Base-by-base conservation (phyloP, 805 yeast genomes). In the Barnettozyma siamensis region DNA sequence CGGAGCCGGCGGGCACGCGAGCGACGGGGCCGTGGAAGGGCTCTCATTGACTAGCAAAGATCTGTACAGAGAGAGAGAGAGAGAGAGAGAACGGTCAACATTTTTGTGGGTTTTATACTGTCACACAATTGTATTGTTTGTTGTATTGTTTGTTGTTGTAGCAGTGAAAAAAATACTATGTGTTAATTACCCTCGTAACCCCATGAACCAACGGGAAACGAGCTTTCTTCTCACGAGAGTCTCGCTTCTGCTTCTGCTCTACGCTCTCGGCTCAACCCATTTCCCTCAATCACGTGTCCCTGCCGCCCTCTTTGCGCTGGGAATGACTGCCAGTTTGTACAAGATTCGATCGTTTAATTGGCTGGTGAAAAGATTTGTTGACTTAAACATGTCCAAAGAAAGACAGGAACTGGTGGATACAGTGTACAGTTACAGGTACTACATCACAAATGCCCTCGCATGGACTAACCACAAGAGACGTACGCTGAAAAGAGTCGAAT, bases 391-490 rank as follows among this genome's bases (percentile, higher is more conserved):
- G 38, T 13, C 35, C 3, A 28, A 31, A 4, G 50, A 57, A 3
- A 52, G 66, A 27, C 48, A 45, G 21, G 59, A 57, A 3, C 20
- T 70, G 11, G 48, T 65, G 1, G 54, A 50, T 21, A 71, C 83
- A 0, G 54, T 78, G 7, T 54, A 56, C n/a, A 71, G 78, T 11
- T 57, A 79, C n/a, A 62, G 69, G 29, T 54, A 61, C 8, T 79
- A 79, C 48, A 49, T 64, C 3, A 30, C 43, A 2, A 63, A 68
- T 33, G 62, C 72, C 5, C 60, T 64, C 31, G 57, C 57, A 3
- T 61, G 72, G 68, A 77, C 74, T 45, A 73, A 72, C 36, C 57
- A 70, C 36, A 64, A 75, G 38, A 58, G 70, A 23, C 57, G 61
- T 17, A 54, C 71, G 30, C 70, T 66, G 57, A 70, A 69, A 46